phyloP scores from a whole-genome alignment of 768 basidiomycete species.

The Lactifluus pinguis region DNA sequence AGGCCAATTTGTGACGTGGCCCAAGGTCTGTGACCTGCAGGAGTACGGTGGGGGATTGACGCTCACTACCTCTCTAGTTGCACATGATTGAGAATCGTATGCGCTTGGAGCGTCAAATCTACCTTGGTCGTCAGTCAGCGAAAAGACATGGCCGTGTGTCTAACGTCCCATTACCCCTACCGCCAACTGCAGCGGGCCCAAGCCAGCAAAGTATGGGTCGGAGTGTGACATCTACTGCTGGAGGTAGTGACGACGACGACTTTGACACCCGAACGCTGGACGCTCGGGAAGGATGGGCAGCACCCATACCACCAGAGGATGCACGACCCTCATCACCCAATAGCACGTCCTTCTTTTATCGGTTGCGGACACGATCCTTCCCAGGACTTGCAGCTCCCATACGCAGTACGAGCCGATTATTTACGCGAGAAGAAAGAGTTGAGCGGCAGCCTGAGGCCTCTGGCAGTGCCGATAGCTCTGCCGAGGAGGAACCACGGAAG shows the following conservation, averaged over 20 bases:
- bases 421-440: neutral
- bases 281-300: constrained; percentile 3
- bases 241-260: constrained; percentile 20
- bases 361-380: constrained; percentile 19
- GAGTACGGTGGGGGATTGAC: neutral
- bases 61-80: constrained; percentile 39
- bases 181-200: neutral
- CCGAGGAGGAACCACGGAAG: constrained; percentile 6
- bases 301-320: constrained; percentile 1
- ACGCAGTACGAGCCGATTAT: neutral
- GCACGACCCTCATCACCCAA: neutral
- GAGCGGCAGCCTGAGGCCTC: constrained; percentile 5
- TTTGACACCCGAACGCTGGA: constrained; percentile 12
- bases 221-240: neutral
- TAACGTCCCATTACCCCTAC: neutral
- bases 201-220: constrained; percentile 9
- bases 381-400: constrained; percentile 10
- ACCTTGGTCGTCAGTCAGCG: constrained; percentile 65
- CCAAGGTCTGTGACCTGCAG: constrained; percentile 51
- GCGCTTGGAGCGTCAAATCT: constrained; percentile 74
- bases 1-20: constrained; percentile 92
- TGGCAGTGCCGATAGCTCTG: constrained; percentile 17
- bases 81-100: constrained; percentile 93
- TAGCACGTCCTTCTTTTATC: constrained; percentile 10
- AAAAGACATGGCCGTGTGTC: constrained; percentile 33